Evolutionary conservation across 202 grass and related monocot genomes (phyloP).

Genomic region (Saccharum hybrid): DNA sequence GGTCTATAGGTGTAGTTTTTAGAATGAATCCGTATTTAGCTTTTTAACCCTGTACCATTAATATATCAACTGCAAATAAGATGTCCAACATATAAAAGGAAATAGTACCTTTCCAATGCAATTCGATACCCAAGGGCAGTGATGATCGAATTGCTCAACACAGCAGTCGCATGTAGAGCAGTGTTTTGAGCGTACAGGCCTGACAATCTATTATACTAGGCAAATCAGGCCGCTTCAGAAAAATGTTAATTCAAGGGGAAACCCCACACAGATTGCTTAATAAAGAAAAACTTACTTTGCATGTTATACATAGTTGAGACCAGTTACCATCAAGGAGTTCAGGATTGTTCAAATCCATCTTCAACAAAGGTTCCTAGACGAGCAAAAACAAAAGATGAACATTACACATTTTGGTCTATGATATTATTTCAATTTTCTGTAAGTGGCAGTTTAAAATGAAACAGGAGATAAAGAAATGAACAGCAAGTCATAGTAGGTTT

Average conservation of each 20-base stretch:
- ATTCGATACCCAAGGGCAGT: slow-evolving; percentile 99
- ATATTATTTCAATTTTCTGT: slow-evolving; percentile 10
- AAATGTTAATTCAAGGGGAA: slow-evolving; percentile 9
- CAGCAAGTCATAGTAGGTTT: slow-evolving; percentile 21
- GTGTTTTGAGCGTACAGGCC: slow-evolving; percentile 89
- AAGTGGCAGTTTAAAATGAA: slow-evolving; percentile 25
- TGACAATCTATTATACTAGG: slow-evolving; percentile 81
- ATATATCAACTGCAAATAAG: slow-evolving; percentile 22
- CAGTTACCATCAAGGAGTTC: slow-evolving; percentile 81
- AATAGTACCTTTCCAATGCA: slow-evolving; percentile 90
- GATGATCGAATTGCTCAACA: slow-evolving; percentile 96
- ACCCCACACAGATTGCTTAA: slow-evolving; percentile 6
- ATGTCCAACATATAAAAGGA: slow-evolving; percentile 16
- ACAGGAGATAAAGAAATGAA: slow-evolving; percentile 23
- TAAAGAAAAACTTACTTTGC: slow-evolving; percentile 67
- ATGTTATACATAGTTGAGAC: slow-evolving; percentile 93
- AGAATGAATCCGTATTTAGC: slow-evolving; percentile 20
- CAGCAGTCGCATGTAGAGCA: slow-evolving; percentile 96
- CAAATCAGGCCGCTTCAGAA: slow-evolving; percentile 47
- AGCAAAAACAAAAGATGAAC: slow-evolving; percentile 33
- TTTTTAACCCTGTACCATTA: slow-evolving; percentile 10
- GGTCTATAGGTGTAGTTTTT: slow-evolving; percentile 31
- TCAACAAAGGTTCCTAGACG: slow-evolving; percentile 91
- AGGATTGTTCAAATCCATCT: slow-evolving; percentile 72
- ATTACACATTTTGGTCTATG: slow-evolving; percentile 26